These are phyloP conservation scores for Aspergillus bridgeri DNA, from an alignment of 495 filamentous ascomycete species.

Conservation along the genomic window DNA sequence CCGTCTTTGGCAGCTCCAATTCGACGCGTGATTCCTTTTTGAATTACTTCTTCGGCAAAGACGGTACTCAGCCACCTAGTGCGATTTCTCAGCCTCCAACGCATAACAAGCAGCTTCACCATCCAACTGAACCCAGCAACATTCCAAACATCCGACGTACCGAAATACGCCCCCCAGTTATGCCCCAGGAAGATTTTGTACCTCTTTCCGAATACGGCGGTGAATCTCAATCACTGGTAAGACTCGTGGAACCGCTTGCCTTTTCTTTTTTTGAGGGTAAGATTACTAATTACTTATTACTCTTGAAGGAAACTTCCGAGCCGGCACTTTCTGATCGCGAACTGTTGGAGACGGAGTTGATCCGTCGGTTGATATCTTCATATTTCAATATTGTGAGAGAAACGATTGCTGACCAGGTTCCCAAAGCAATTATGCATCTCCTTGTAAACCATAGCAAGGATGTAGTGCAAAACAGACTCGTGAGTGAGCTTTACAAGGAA, in stretches of 20 bases:
- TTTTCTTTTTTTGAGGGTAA: conserved; percentile 14
- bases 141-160: conserved; percentile 77
- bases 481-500: conserved; percentile 94
- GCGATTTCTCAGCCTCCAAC: conserved; percentile 32
- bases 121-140: conserved; percentile 73
- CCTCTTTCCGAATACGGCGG: conserved; percentile 40
- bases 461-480: conserved; percentile 91
- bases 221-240: conserved; percentile 58
- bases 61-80: conserved; percentile 54
- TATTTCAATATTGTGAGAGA: conserved; percentile 99
- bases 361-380: conserved; percentile 90
- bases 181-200: conserved; percentile 41
- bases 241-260: conserved; percentile 21
- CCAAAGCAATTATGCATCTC: conserved; percentile 98
- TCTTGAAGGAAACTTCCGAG: conserved; percentile 52
- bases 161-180: conserved; percentile 50
- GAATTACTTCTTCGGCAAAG: conserved; percentile 98
- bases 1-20: conserved; percentile 53
- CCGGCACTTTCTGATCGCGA: conserved; percentile 92
- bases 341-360: conserved; percentile 94
- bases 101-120: conserved; percentile 63
- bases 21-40: conserved; percentile 80
- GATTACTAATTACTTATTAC: conserved; percentile 27
- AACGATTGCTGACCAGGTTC: conserved; percentile 94
- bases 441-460: conserved; percentile 98